Percentiles rank a stretch among this genome's conserved stretches.
Evolutionary conservation across 208 protist genomes (phyloP).

Genomic region (Trypanosoma mega): DNA sequence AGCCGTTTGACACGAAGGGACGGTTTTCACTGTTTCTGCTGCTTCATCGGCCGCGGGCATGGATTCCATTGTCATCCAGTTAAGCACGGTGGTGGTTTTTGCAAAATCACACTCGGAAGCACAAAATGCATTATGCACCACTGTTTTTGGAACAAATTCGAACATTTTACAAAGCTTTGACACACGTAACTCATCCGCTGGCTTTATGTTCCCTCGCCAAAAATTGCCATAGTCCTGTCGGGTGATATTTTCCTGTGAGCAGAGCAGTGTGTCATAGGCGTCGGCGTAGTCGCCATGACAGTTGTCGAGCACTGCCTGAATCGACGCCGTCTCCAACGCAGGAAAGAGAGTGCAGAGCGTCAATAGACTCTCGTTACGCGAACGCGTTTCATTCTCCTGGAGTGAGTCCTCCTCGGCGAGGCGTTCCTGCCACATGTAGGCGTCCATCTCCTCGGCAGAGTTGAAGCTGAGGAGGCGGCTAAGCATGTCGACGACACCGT

Average conservation of each 20-base stretch:
- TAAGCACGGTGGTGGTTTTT: conserved; percentile 41
- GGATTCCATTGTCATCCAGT: conserved; percentile 50
- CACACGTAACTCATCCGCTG: conserved; percentile 42
- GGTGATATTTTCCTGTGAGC: conserved; percentile 49
- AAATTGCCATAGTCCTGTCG: conserved; percentile 30
- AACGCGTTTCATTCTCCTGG: conserved; percentile 23
- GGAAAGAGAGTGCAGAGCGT: conserved; percentile 75
- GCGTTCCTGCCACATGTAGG: conserved; percentile 36
- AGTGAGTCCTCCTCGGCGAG: conserved; percentile 44
- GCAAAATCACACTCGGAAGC: conserved; percentile 29
- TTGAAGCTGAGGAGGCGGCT: conserved; percentile 18
- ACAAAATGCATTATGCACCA: conserved; percentile 53
- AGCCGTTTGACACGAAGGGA: not conserved
- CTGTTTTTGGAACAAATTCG: conserved; percentile 37
- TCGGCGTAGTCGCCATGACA: conserved; percentile 44
- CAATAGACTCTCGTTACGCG: conserved; percentile 46
- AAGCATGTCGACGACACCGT: conserved; percentile 38
- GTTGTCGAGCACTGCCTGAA: conserved; percentile 53
- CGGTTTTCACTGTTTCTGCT: not conserved
- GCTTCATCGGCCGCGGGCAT: conserved; percentile 11
- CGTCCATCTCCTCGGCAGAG: conserved; percentile 25
- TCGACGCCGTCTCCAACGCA: conserved; percentile 31
- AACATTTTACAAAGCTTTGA: conserved; percentile 60
- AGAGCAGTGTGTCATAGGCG: conserved; percentile 61
- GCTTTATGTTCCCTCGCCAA: conserved; percentile 38